Evolutionary conservation across 495 filamentous ascomycete genomes (phyloP).

Genomic region (Penicillium fimorum): DNA sequence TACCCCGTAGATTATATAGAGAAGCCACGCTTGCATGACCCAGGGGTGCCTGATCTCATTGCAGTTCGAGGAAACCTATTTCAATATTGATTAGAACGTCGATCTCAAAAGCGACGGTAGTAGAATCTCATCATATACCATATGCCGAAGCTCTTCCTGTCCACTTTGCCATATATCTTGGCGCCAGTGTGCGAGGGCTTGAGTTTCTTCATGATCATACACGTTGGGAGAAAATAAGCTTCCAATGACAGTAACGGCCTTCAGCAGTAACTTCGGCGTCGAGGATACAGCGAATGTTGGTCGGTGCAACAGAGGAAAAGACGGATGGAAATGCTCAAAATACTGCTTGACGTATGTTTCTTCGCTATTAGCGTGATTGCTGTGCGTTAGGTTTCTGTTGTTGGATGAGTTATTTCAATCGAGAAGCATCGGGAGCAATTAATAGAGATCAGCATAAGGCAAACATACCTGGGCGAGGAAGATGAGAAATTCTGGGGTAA

Average conservation of each 20-base stretch:
- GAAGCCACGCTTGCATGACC: constrained; percentile 17
- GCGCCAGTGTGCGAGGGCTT: constrained; percentile 5
- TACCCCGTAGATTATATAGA: constrained; percentile 17
- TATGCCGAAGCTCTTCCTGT: constrained; percentile 9
- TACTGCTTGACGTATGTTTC: constrained; percentile 17
- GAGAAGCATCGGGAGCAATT: background rate
- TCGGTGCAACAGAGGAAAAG: constrained; percentile 15
- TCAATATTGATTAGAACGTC: constrained; percentile 6
- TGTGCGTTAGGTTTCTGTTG: background rate
- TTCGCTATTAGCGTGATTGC: constrained; percentile 1
- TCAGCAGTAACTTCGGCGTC: constrained; percentile 13
- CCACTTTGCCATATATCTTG: constrained; percentile 12
- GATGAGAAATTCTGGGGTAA: constrained; percentile 3
- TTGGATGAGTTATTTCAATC: background rate
- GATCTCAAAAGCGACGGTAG: background rate
- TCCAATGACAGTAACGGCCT: constrained; percentile 13
- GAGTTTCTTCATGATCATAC: constrained; percentile 4
- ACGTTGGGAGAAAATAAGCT: constrained; percentile 12
- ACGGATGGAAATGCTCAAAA: constrained; percentile 17
- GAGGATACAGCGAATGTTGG: constrained; percentile 15
- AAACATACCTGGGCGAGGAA: constrained; percentile 11
- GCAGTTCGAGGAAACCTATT: constrained; percentile 8
- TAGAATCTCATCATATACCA: constrained; percentile 3
- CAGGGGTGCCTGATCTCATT: constrained; percentile 16
- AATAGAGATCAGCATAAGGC: background rate